A percentile compares a stretch with the other conserved stretches of the same genome.
Evolutionary conservation across 2,329 filamentous ascomycete genomes (phyloP).

Genomic region (Aspergillus proliferans): DNA sequence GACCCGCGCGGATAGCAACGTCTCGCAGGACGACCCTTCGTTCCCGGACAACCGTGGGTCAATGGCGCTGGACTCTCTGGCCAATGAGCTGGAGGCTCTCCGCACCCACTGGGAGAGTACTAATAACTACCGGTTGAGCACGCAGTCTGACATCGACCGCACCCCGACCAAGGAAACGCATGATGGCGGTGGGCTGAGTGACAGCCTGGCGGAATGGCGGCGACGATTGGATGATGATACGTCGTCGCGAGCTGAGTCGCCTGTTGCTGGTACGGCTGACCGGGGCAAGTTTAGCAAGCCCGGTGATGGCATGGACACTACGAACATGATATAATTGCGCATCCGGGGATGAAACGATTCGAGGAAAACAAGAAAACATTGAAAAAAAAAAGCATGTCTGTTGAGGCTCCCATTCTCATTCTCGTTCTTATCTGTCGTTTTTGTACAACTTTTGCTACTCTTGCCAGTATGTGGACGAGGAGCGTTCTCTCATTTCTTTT

Average conservation of each 20-base stretch:
- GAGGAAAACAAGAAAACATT: no score
- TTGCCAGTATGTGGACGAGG: no score
- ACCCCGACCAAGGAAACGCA: conserved; percentile 42
- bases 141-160: conserved; percentile 78
- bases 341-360: background rate
- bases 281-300: conserved; percentile 20
- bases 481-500: background rate
- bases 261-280: conserved; percentile 10
- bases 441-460: no score
- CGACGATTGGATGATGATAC: conserved; percentile 64
- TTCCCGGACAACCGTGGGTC: conserved; percentile 53
- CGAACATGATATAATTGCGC: conserved; percentile 30
- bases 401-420: no score
- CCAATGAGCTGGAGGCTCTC: conserved; percentile 84
- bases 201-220: conserved; percentile 72
- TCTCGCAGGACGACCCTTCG: conserved; percentile 35
- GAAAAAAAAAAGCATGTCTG: no score
- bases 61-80: conserved; percentile 79
- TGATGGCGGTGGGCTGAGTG: conserved; percentile 49
- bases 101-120: conserved; percentile 92
- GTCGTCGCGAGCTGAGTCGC: conserved; percentile 20
- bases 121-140: conserved; percentile 87
- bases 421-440: no score
- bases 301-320: conserved; percentile 14
- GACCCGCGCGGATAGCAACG: conserved; percentile 35